A percentile compares a stretch with the other conserved stretches of the same genome.
These are phyloP conservation scores for Fennellomyces sp. DNA, from an alignment of 371 early-diverging fungal genomes.

Conservation along the genomic window DNA sequence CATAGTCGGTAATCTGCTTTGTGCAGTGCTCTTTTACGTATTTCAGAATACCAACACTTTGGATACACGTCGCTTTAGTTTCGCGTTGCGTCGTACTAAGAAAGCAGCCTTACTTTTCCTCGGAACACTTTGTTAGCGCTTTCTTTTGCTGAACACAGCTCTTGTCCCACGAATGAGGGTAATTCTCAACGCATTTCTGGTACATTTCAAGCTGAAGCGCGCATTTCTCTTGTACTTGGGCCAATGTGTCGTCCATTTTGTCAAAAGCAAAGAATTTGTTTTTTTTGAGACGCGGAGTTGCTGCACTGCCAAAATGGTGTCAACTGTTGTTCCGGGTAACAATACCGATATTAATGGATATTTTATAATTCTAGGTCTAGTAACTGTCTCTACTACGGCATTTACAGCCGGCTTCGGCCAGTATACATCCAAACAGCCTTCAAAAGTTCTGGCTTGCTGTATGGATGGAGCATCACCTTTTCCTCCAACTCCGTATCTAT, in stretches of 20 bases:
- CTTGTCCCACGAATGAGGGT: conserved; percentile 75
- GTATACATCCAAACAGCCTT: background rate
- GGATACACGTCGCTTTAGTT: background rate
- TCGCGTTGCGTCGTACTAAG: background rate
- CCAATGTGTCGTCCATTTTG: conserved; percentile 71
- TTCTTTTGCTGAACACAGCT: conserved; percentile 72
- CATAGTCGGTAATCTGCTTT: conserved; percentile 68
- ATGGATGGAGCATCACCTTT: background rate
- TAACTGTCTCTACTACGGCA: no score
- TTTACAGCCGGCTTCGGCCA: background rate
- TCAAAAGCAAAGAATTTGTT: background rate
- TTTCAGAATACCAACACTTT: conserved; percentile 68
- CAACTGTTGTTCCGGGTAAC: no score
- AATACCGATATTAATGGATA: no score
- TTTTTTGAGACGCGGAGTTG: background rate
- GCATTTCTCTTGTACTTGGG: conserved; percentile 80
- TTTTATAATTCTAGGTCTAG: no score
- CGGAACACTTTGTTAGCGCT: conserved; percentile 80
- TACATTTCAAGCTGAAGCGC: conserved; percentile 77
- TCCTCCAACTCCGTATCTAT: background rate
- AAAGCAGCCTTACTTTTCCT: conserved; percentile 65
- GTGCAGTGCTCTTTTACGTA: conserved; percentile 75
- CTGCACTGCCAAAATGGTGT: background rate
- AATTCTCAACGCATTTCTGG: conserved; percentile 76
- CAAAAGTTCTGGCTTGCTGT: background rate